Percentiles rank a stretch among this genome's conserved stretches.
phyloP scores from a whole-genome alignment of 192 early-diverging fungal species.

The Backusella sp. region DNA sequence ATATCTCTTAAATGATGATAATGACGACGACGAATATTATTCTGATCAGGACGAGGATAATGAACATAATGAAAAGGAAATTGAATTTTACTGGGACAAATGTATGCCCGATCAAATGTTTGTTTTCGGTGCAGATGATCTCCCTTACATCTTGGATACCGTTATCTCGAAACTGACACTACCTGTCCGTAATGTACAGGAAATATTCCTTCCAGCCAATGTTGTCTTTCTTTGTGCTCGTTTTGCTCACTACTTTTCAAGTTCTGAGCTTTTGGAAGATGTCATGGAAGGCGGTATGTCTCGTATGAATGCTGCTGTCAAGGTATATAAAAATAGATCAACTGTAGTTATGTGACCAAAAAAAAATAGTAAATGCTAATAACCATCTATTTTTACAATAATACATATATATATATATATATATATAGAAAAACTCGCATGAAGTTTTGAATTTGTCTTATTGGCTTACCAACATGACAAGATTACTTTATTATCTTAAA shows the following conservation, averaged over 20 bases:
- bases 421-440: conserved; percentile 16
- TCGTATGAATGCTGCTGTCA: conserved; percentile 51
- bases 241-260: conserved; percentile 83
- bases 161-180: conserved; percentile 62
- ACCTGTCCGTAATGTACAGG: conserved; percentile 55
- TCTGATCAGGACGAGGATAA: conserved; percentile 18
- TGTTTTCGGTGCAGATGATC: conserved; percentile 74
- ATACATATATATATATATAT: background rate
- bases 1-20: background rate
- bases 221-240: conserved; percentile 84
- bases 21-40: conserved; percentile 11
- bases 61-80: background rate
- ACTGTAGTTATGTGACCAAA: background rate
- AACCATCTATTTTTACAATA: background rate
- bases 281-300: conserved; percentile 60
- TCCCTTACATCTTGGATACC: conserved; percentile 71
- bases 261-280: conserved; percentile 66
- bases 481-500: conserved; percentile 85
- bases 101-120: conserved; percentile 93
- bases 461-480: conserved; percentile 84
- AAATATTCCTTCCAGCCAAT: conserved; percentile 79
- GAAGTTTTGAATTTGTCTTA: conserved; percentile 52
- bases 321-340: conserved; percentile 26
- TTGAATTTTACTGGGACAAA: conserved; percentile 73
- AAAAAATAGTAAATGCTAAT: background rate